phyloP scores from a whole-genome alignment of 2,329 filamentous ascomycete genomes.

The Dothidotthia symphoricarpi region DNA sequence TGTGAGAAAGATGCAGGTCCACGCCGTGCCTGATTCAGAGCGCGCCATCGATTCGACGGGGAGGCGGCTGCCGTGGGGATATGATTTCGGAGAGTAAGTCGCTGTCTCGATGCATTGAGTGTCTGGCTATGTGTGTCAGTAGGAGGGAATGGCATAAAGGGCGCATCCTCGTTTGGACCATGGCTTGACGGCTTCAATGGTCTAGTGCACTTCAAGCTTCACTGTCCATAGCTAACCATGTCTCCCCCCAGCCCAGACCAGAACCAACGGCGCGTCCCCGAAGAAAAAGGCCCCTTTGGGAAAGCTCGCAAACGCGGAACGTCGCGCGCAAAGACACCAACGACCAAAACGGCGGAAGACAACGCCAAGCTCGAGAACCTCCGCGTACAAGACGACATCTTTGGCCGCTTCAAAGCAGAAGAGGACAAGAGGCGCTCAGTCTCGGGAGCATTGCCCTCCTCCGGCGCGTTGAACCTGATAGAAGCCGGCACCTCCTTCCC shows the following conservation, averaged over 20 bases:
- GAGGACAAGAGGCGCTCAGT: conserved; percentile 31
- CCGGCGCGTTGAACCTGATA: conserved; percentile 34
- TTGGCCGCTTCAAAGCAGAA: conserved; percentile 37
- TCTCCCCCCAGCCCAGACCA: conserved; percentile 36
- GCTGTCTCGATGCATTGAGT: conserved; percentile 1
- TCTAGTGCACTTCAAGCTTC: background rate
- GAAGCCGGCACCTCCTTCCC: conserved; percentile 32
- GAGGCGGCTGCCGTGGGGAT: conserved; percentile 61
- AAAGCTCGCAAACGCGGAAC: conserved; percentile 48
- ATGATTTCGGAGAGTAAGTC: conserved; percentile 61
- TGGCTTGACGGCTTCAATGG: background rate
- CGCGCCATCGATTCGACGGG: conserved; percentile 60
- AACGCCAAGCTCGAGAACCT: conserved; percentile 46
- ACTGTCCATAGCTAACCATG: conserved; percentile 15
- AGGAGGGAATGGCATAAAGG: conserved; percentile 1
- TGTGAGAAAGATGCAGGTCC: conserved; percentile 58
- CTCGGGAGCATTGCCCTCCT: conserved; percentile 25
- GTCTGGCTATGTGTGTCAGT: background rate
- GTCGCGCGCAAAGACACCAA: conserved; percentile 57
- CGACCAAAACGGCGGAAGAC: conserved; percentile 59
- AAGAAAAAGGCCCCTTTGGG: conserved; percentile 64
- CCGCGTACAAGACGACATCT: conserved; percentile 49
- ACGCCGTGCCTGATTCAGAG: conserved; percentile 63
- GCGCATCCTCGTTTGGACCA: background rate
- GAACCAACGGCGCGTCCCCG: conserved; percentile 53